Evolutionary conservation across 2,329 filamentous ascomycete genomes (phyloP).

Genomic region (Stagonosporopsis cucurbitacearum): DNA sequence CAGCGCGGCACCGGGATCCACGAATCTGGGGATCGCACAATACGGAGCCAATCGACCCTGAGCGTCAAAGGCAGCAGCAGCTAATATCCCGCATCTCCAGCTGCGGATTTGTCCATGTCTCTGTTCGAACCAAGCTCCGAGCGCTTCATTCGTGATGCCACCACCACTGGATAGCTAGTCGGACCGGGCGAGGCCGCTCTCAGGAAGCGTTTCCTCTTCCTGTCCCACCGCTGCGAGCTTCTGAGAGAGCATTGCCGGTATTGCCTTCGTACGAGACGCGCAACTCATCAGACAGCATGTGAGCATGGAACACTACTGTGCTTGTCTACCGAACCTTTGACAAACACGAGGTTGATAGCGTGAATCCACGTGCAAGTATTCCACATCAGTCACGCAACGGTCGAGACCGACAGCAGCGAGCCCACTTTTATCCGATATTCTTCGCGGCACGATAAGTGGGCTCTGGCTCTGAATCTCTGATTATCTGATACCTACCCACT

Average conservation of each 20-base stretch:
- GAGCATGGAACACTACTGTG: not conserved
- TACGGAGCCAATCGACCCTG: conserved; percentile 21
- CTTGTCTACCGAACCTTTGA: not conserved
- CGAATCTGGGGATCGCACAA: conserved; percentile 22
- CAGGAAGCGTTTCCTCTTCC: not conserved
- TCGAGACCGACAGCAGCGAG: not conserved
- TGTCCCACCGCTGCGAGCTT: not conserved
- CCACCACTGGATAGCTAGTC: conserved; percentile 22
- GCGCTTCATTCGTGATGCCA: not conserved
- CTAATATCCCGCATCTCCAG: not conserved
- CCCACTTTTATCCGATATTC: not conserved
- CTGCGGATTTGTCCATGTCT: conserved; percentile 22
- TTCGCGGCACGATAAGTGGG: not conserved
- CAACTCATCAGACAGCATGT: not conserved
- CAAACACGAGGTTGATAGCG: conserved; percentile 2
- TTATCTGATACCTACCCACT: too few species aligned
- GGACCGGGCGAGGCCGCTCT: conserved; percentile 10
- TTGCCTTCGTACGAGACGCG: not conserved
- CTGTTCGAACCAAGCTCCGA: conserved; percentile 12
- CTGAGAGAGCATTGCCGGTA: too few species aligned
- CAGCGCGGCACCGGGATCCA: conserved; percentile 32
- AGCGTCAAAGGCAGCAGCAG: not conserved
- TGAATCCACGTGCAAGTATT: conserved; percentile 10
- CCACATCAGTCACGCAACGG: conserved; percentile 5
- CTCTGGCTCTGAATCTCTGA: too few species aligned